A percentile compares a stretch with the other conserved stretches of the same genome.
These are phyloP conservation scores for Pugionium cornutum DNA, from an alignment of 345 rosid species.

Conservation along the genomic window DNA sequence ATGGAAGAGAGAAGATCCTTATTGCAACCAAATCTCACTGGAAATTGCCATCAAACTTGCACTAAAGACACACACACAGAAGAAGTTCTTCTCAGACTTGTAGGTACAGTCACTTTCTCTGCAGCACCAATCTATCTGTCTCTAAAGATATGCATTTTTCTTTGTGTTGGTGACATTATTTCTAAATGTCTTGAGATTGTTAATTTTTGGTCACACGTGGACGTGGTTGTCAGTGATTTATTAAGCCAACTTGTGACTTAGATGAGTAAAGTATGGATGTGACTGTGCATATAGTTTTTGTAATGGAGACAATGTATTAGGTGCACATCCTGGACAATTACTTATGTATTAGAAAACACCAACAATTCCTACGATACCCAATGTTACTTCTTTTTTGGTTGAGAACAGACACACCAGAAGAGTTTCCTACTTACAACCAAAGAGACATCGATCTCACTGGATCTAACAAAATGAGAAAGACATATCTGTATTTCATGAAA, in stretches of 20 bases:
- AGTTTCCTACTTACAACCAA: no score
- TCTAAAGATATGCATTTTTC: constrained; percentile 10
- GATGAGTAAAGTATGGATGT: constrained; percentile 42
- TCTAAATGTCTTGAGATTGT: constrained; percentile 42
- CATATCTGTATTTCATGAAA: no score
- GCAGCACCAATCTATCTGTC: constrained; percentile 22
- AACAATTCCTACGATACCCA: constrained; percentile 25
- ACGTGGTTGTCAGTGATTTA: constrained; percentile 27
- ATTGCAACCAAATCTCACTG: constrained; percentile 70
- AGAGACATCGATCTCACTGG: no score
- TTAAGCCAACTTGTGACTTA: constrained; percentile 31
- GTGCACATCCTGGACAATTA: constrained; percentile 30
- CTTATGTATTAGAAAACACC: constrained; percentile 25
- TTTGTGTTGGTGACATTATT: constrained; percentile 35
- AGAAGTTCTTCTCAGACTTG: constrained; percentile 38
- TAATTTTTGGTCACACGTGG: constrained; percentile 37
- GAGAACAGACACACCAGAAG: no score
- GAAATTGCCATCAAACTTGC: constrained; percentile 57
- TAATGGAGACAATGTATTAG: constrained; percentile 32
- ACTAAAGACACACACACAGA: constrained; percentile 32
- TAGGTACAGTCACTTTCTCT: constrained; percentile 46
- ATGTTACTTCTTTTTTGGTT: not conserved
- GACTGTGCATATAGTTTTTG: constrained; percentile 35
- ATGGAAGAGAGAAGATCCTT: constrained; percentile 67
- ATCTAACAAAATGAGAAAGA: no score